These are phyloP conservation scores for Rhodotorula sp. DNA, from an alignment of 1,284 basidiomycete species.

Conservation along the genomic window DNA sequence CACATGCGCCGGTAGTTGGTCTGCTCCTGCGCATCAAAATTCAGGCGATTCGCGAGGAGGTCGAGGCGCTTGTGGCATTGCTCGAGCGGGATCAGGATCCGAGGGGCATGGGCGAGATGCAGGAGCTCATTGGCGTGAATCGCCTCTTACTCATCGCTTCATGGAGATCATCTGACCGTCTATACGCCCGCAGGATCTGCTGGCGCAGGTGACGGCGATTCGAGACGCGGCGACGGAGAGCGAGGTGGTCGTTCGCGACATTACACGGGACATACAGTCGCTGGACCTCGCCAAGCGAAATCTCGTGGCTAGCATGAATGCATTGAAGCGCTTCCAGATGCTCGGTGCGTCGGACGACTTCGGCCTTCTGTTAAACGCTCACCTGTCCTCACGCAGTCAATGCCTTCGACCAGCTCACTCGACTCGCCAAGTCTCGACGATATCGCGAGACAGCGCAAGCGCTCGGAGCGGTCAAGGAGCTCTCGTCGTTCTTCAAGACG, in stretches of 20 bases:
- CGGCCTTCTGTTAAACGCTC: neutral
- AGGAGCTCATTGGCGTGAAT: conserved; percentile 84
- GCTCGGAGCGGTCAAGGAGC: conserved; percentile 82
- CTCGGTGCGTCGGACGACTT: conserved; percentile 62
- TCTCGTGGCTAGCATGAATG: conserved; percentile 74
- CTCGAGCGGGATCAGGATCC: conserved; percentile 75
- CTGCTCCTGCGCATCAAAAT: conserved; percentile 62
- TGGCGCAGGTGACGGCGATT: conserved; percentile 89
- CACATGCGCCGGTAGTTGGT: conserved; percentile 53
- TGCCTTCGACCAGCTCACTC: conserved; percentile 74
- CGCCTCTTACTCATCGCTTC: neutral
- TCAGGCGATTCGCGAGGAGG: conserved; percentile 65
- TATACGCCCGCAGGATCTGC: conserved; percentile 66
- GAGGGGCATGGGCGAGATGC: conserved; percentile 77
- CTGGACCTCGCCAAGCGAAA: conserved; percentile 95
- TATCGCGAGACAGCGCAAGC: conserved; percentile 82
- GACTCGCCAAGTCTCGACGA: conserved; percentile 68
- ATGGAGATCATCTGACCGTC: neutral
- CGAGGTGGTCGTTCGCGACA: conserved; percentile 89
- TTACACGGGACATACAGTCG: conserved; percentile 94
- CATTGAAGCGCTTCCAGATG: conserved; percentile 87
- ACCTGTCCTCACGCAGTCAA: conserved; percentile 59
- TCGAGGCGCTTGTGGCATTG: conserved; percentile 64
- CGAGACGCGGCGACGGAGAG: conserved; percentile 92
- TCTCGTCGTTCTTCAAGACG: conserved; percentile 71